Evolutionary conservation across 768 basidiomycete genomes (phyloP), one percentile per base, ranked within the genome.

Genomic region (Rubroboletus pulcherrimus): DNA sequence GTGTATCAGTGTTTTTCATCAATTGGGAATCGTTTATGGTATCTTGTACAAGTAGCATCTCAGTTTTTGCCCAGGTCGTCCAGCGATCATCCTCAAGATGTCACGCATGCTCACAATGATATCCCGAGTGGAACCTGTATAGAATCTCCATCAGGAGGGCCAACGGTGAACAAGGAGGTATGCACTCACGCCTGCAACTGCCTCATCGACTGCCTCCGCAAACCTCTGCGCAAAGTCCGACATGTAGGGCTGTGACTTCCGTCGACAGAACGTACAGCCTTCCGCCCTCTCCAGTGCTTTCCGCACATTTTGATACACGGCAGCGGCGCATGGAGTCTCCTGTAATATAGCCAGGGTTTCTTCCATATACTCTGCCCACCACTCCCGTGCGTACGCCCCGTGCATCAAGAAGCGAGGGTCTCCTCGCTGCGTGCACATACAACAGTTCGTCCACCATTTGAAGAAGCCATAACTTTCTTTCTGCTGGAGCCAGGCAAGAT

Each of bases 331-430:
- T 12, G 70, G 68, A 7, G 60, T 68, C 41, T 65, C 61, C 45
- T 60, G 53, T 19, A 72, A 34, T 40, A 44, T 49, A 10, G 35
- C 51, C 30, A 62, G 33, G 10, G 64, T 66, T 50, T 63, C 61
- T 1, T 69, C 67, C 69, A 70, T 66, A 51, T 70, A 70, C 42
- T 66, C 68, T 7, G 49, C 67, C 70, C 62, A 72, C 71, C 70
- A 70, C 35, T 57, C 61, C 51, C 69, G 58, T n/a, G 68, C 64
- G 35, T 70, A 68, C 7, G 57, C 41, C 8, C 64, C 58, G 37
- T 70, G 59, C 47, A 63, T 56, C 55, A 70, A 14, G 59, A 63
- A 70, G 15, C 64, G 67, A 7, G 49, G 6, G 14, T 68, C 66
- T 10, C 54, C 58, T 39, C 61, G 67, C 24, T 57, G 61, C 10